A percentile compares a stretch with the other conserved stretches of the same genome.
Conservation (phyloP, 1,284 basidiomycete species). For the Moesziomyces globuligerus region DNA sequence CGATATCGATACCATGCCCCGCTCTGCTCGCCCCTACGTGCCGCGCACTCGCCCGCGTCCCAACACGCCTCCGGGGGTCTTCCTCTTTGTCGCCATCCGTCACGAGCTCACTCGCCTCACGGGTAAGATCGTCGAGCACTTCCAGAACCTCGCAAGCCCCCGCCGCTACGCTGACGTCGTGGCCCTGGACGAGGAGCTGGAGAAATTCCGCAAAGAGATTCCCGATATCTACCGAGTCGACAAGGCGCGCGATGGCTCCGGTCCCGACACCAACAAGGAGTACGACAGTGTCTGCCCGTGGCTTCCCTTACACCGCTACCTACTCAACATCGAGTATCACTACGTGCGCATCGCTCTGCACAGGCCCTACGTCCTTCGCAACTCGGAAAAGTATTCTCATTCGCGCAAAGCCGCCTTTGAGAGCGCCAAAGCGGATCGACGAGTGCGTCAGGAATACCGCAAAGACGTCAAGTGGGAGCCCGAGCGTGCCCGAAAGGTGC, state of each 20-base stretch:
- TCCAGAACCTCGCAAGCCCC: conserved; percentile 81
- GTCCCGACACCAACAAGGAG: conserved; percentile 46
- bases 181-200: conserved; percentile 83
- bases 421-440: conserved; percentile 55
- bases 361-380: conserved; percentile 59
- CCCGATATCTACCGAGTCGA: conserved; percentile 80
- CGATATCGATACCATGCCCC: conserved; percentile 72
- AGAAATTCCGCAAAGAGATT: conserved; percentile 83
- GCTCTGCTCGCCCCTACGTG: conserved; percentile 51
- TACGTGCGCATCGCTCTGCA: conserved; percentile 63
- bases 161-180: conserved; percentile 87
- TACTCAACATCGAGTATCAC: conserved; percentile 63
- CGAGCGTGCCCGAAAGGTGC: conserved; percentile 49
- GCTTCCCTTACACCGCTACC: conserved; percentile 59
- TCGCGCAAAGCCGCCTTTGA: conserved; percentile 58
- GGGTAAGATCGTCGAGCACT: conserved; percentile 91
- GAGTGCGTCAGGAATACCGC: conserved; percentile 57
- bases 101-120: conserved; percentile 85
- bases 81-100: conserved; percentile 87
- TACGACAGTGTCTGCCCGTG: conserved; percentile 58
- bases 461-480: conserved; percentile 58
- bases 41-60: conserved; percentile 51
- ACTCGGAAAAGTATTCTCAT: conserved; percentile 56
- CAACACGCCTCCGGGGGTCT: conserved; percentile 76
- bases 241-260: conserved; percentile 71